Percentiles rank a stretch among this genome's conserved stretches.
phyloP scores from a whole-genome alignment of 2,329 filamentous ascomycete genomes.

The Mycosphaerella arachidis region DNA sequence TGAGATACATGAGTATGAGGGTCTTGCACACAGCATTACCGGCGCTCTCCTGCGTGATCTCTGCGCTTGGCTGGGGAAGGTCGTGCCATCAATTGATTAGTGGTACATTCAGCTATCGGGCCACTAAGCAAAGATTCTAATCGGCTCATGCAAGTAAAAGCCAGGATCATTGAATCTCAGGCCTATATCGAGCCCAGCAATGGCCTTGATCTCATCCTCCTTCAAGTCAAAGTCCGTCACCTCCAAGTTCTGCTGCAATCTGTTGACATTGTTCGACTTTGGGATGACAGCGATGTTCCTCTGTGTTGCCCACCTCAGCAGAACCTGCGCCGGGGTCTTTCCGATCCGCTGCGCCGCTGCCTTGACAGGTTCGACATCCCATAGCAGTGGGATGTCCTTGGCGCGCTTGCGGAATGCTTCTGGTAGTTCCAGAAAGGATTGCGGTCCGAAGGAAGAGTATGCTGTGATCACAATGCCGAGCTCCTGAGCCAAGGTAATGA shows the following conservation, averaged over 20 bases:
- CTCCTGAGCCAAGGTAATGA: conserved; percentile 6
- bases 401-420: conserved; percentile 8
- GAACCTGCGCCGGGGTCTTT: conserved; percentile 8
- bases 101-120: no score
- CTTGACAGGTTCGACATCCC: conserved; percentile 7
- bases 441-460: conserved; percentile 12
- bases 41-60: conserved; percentile 43
- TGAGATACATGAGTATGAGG: conserved; percentile 44
- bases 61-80: conserved; percentile 38
- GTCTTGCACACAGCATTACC: conserved; percentile 42
- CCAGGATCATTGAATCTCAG: conserved; percentile 15
- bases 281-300: conserved; percentile 12
- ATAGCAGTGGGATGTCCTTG: conserved; percentile 8
- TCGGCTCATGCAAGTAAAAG: conserved; percentile 10
- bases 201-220: conserved; percentile 7
- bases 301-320: conserved; percentile 13
- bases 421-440: conserved; percentile 9
- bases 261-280: conserved; percentile 9
- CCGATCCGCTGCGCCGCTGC: conserved; percentile 6
- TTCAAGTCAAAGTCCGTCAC: conserved; percentile 10
- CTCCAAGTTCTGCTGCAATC: conserved; percentile 11
- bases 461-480: conserved; percentile 9
- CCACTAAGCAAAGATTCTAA: conserved; percentile 10
- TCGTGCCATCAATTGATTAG: conserved; percentile 29
- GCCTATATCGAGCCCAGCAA: conserved; percentile 6